These are phyloP conservation scores for Oryza longistaminata DNA, from an alignment of 176 grass and related monocot species.

Conservation along the genomic window DNA sequence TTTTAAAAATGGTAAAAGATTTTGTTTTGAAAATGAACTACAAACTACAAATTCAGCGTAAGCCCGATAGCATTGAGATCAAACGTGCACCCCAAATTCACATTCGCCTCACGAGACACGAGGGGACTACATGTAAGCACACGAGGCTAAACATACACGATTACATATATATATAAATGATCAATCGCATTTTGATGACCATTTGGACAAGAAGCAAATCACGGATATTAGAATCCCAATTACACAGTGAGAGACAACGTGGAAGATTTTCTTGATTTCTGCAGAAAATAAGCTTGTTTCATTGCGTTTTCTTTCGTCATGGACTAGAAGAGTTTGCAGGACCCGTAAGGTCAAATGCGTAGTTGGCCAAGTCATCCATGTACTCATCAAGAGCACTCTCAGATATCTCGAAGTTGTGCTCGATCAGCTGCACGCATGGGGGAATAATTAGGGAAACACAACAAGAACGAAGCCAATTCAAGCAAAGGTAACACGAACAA, in stretches of 20 bases:
- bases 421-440: not conserved
- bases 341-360: not conserved
- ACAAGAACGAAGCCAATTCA: no score
- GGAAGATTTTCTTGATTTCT: not conserved
- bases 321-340: not conserved
- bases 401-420: not conserved
- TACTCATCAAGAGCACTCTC: not conserved
- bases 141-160: no score
- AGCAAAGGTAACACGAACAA: not conserved
- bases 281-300: not conserved
- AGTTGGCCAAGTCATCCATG: not conserved
- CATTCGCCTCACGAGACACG: no score
- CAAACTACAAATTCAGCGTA: no score
- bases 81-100: no score
- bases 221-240: no score
- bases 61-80: no score
- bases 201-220: not conserved
- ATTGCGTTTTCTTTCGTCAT: not conserved
- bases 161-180: no score
- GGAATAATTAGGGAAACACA: not conserved
- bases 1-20: no score
- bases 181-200: not conserved
- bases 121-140: no score
- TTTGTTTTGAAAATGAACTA: no score
- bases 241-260: not conserved